Evolutionary conservation across 371 early-diverging fungal species (phyloP).

Genomic region (Circinella umbellata): DNA sequence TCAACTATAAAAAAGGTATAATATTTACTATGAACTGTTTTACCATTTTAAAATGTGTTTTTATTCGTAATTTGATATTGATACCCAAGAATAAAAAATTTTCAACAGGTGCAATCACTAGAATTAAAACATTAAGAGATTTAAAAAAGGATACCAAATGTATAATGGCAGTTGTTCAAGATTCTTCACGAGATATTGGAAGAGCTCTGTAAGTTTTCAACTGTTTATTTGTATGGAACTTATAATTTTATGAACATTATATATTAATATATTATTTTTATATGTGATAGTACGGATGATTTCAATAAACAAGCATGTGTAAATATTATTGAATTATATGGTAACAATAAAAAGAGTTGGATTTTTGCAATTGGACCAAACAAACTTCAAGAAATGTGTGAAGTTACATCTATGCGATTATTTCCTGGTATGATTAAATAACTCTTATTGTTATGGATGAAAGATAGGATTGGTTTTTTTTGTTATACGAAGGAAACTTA

Average conservation of each 20-base stretch:
- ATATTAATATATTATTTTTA: neutral
- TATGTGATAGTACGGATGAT: neutral
- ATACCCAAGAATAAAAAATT: no score
- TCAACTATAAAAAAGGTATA: neutral
- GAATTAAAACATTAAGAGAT: neutral
- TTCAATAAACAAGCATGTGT: neutral
- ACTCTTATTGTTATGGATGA: neutral
- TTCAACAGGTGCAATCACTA: neutral
- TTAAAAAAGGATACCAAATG: neutral
- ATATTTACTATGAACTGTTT: no score
- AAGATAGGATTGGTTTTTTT: neutral
- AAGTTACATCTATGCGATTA: conserved; percentile 1
- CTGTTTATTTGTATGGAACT: neutral
- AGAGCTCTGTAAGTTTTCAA: neutral
- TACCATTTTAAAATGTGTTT: no score
- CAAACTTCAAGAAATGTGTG: neutral
- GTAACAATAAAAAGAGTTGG: neutral
- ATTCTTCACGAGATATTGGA: neutral
- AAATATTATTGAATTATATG: neutral
- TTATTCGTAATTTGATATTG: no score
- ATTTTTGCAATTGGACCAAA: neutral
- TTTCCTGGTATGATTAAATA: neutral
- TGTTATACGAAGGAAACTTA: neutral
- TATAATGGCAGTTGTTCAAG: neutral
- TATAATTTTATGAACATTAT: neutral